These are phyloP conservation scores for Trichosanthes cucumerina DNA, from an alignment of 306 rosid species.

Conservation along the genomic window DNA sequence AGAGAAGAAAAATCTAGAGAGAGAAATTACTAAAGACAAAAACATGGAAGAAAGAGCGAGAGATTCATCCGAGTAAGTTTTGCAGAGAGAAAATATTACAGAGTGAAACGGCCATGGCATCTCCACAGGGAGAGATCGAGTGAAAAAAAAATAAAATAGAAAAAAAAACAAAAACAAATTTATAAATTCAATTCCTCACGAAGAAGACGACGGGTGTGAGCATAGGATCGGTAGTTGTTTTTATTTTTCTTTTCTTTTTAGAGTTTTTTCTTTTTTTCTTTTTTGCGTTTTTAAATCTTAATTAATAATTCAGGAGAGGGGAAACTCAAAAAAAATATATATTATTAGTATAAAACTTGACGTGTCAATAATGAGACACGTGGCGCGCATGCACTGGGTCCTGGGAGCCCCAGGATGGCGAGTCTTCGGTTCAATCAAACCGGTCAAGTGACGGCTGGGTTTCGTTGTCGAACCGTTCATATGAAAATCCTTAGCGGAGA, in stretches of 20 bases:
- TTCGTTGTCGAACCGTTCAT: neutral
- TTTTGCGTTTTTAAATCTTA: neutral
- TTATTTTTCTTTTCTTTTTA: no score
- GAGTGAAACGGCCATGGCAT: constrained; percentile 40
- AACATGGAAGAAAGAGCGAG: neutral
- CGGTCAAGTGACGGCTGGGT: neutral
- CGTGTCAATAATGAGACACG: neutral
- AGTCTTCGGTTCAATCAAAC: neutral
- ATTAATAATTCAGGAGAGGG: neutral
- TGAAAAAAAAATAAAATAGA: neutral
- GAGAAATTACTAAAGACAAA: constrained; percentile 1
- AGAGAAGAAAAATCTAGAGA: neutral
- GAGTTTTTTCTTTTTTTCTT: no score
- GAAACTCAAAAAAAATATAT: no score
- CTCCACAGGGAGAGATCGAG: neutral
- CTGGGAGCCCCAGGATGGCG: neutral
- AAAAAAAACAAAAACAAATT: neutral
- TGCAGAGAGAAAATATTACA: constrained; percentile 11
- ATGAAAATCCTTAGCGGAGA: neutral
- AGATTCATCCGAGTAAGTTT: neutral
- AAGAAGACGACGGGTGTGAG: constrained; percentile 7
- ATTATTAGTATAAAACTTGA: no score
- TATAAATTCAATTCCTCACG: neutral
- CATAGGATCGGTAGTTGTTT: neutral
- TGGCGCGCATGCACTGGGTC: neutral